These are phyloP conservation scores for Pharus latifolius DNA, from an alignment of 176 grass and related monocot species.

Conservation along the genomic window DNA sequence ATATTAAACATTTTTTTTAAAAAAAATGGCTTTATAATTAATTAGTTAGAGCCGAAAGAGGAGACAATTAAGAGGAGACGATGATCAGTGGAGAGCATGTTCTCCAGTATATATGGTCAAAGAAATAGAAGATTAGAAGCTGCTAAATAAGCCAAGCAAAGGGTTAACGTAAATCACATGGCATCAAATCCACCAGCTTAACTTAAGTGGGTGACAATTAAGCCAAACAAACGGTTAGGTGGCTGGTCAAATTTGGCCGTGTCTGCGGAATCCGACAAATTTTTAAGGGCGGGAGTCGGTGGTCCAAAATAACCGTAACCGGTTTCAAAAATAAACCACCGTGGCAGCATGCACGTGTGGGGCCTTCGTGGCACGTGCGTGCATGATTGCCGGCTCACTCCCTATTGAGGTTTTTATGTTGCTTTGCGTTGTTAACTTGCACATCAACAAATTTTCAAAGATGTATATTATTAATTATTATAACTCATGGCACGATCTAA, in stretches of 20 bases:
- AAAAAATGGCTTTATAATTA: no score
- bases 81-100: conserved; percentile 18
- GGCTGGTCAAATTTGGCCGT: conserved; percentile 46
- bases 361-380: conserved; percentile 15
- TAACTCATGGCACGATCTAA: background rate
- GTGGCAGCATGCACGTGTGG: conserved; percentile 8
- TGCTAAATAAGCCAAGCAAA: conserved; percentile 7
- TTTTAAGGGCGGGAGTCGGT: no score
- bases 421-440: no score
- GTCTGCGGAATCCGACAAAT: conserved; percentile 11
- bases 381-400: conserved; percentile 2
- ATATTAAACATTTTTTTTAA: no score
- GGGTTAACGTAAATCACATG: conserved; percentile 45
- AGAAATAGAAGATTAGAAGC: conserved; percentile 21
- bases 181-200: no score
- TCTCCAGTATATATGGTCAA: conserved; percentile 27
- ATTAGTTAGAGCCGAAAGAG: no score
- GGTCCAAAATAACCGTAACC: conserved; percentile 23
- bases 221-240: conserved; percentile 22
- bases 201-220: no score
- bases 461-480: no score
- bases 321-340: no score
- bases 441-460: no score
- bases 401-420: background rate
- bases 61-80: background rate